Evolutionary conservation across 805 yeast genomes (phyloP), one percentile per base, ranked within the genome.

Genomic region (Zygoascus tannicola): DNA sequence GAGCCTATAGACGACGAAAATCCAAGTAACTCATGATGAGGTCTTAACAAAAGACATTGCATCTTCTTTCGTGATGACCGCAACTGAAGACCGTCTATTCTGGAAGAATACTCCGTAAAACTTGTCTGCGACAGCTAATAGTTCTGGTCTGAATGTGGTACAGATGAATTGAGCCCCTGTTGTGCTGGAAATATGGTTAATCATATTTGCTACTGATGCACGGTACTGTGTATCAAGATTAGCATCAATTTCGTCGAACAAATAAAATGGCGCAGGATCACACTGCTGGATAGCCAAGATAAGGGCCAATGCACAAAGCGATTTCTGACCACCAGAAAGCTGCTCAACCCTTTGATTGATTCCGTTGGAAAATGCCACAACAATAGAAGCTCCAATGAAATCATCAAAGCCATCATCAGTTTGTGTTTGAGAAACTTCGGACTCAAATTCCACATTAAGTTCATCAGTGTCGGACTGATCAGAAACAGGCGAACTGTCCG

Each of bases 191-290:
- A 88, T 64, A 30, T 74, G 70, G 51, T 76, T 70, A 44, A 92
- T 79, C 68, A 85, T 66, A 28, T 70, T 65, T 0, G 97, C 95
- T 18, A 92, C 95, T 0, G 95, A 77, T 0, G 84, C 74, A 55
- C 98, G 74, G 58, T 88, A 90, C 56, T 85, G 95, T 2, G 94
- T 77, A 63, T 92, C 98, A 50, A 92, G 69, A 54, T 90, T 92
- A 3, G 97, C 97, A 65, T 92, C 98, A 47, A 92, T 82, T 66
- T 92, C 98, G 63, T 92, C 98, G 62, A 92, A 90, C 38, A 92
- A 64, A 59, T 92, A 92, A 61, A 92, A 92, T 40, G 97, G 97
- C 5, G 97, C 97, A 8, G 97, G 97, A 54, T 92, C 97, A 51
- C 94, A 85, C 57, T 75, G 78, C 66, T 92, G 98, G 47, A 90